Conservation (phyloP, 176 grass and related monocot genomes). For the Musa schizocarpa region DNA sequence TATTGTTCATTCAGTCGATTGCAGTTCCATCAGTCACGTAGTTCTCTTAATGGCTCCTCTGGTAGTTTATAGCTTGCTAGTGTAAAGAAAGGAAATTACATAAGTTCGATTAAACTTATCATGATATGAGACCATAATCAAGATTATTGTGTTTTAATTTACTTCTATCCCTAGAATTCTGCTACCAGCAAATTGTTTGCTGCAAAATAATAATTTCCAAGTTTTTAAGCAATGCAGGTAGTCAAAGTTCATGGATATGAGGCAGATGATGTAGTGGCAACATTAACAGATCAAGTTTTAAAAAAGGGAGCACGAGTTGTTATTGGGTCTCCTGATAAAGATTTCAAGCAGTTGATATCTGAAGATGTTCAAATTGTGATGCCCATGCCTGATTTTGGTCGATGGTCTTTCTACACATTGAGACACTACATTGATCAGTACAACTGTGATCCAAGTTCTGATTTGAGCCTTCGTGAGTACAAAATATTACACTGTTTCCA, state of each 20-base stretch:
- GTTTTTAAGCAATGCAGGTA: constrained; percentile 30
- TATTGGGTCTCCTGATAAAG: constrained; percentile 84
- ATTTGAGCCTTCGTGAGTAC: constrained; percentile 95
- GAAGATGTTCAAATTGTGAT: constrained; percentile 80
- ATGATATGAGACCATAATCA: neutral
- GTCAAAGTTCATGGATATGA: constrained; percentile 77
- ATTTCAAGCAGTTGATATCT: constrained; percentile 94
- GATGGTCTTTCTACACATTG: constrained; percentile 86
- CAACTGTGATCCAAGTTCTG: constrained; percentile 65
- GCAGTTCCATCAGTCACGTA: no score
- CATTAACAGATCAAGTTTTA: constrained; percentile 56
- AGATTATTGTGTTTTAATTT: no score
- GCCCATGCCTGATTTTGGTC: constrained; percentile 72
- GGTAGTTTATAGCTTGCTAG: neutral
- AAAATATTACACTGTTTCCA: neutral
- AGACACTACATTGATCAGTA: constrained; percentile 84
- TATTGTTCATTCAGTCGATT: neutral
- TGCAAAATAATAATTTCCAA: neutral
- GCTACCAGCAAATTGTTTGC: neutral
- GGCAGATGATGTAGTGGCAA: constrained; percentile 84
- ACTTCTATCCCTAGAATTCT: no score
- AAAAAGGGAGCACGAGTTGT: constrained; percentile 49
- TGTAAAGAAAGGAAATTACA: neutral
- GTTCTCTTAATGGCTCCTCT: no score
- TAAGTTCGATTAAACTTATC: neutral